These are phyloP conservation scores for Miamiensis avidus DNA, from an alignment of 169 alveolate species.

Conservation along the genomic window DNA sequence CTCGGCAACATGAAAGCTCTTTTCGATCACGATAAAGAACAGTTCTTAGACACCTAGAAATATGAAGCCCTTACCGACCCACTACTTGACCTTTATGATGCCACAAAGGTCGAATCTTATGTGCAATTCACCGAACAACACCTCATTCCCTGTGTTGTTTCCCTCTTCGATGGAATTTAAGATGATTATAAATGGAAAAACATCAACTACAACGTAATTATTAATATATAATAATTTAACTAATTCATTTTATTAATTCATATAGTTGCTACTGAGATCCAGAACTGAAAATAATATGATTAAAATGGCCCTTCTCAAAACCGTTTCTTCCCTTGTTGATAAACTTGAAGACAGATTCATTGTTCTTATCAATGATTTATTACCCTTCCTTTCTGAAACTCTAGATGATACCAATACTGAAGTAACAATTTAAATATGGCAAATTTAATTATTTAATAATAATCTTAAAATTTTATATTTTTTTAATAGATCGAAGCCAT, in stretches of 20 bases:
- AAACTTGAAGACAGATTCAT: conserved; percentile 20
- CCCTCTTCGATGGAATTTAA: neutral
- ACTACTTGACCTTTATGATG: conserved; percentile 4
- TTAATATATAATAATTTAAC: neutral
- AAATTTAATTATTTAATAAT: too few relatives aligned
- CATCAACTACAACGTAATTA: conserved; percentile 11
- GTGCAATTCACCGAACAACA: neutral
- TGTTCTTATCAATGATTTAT: conserved; percentile 5
- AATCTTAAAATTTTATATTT: too few relatives aligned
- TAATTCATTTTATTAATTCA: too few relatives aligned
- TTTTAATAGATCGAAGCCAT: neutral
- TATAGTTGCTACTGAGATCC: conserved; percentile 3
- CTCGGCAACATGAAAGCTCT: neutral
- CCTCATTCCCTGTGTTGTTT: neutral
- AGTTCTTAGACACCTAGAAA: conserved; percentile 3
- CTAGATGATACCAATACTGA: conserved; percentile 6
- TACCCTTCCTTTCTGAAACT: conserved; percentile 13
- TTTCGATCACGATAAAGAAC: conserved; percentile 5
- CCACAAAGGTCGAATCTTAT: neutral
- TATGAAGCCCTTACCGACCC: conserved; percentile 1
- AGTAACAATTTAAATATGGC: neutral
- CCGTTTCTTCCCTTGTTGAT: conserved; percentile 3
- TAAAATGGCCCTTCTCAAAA: conserved; percentile 5
- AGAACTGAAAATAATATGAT: conserved; percentile 9
- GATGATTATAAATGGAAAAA: conserved; percentile 24